Percentiles rank a stretch among this genome's conserved stretches.
These are phyloP conservation scores for Colletotrichum musae DNA, from an alignment of 2,329 filamentous ascomycete species.

Conservation along the genomic window DNA sequence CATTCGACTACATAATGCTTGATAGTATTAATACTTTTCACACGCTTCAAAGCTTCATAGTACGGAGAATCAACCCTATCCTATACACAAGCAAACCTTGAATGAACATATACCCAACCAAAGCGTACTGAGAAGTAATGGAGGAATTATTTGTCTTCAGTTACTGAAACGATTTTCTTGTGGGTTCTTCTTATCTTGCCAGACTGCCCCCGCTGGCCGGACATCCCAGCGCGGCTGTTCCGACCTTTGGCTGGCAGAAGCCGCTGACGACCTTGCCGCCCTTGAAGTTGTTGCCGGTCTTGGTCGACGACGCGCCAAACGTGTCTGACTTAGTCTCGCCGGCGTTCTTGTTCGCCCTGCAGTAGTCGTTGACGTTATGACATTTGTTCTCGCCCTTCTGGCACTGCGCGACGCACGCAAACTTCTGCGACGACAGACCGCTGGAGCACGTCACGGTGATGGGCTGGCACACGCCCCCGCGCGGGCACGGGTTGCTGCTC, in stretches of 20 bases:
- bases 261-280: background rate
- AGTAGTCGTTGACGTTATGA: background rate
- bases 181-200: too few relatives aligned
- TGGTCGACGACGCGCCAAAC: background rate
- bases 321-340: background rate
- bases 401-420: background rate
- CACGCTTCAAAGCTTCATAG: too few relatives aligned
- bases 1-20: too few relatives aligned
- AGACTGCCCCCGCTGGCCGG: background rate
- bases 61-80: too few relatives aligned
- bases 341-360: background rate
- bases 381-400: background rate
- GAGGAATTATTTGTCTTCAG: too few relatives aligned
- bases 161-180: too few relatives aligned
- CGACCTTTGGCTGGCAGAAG: slow-evolving; percentile 8
- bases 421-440: background rate
- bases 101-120: too few relatives aligned
- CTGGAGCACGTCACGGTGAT: background rate
- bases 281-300: background rate
- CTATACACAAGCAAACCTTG: too few relatives aligned
- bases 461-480: background rate
- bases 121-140: too few relatives aligned
- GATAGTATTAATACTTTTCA: too few relatives aligned
- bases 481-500: background rate
- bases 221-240: background rate